These are phyloP conservation scores for Aspergillus tamarii DNA, from an alignment of 2,329 filamentous ascomycete genomes.

Conservation along the genomic window DNA sequence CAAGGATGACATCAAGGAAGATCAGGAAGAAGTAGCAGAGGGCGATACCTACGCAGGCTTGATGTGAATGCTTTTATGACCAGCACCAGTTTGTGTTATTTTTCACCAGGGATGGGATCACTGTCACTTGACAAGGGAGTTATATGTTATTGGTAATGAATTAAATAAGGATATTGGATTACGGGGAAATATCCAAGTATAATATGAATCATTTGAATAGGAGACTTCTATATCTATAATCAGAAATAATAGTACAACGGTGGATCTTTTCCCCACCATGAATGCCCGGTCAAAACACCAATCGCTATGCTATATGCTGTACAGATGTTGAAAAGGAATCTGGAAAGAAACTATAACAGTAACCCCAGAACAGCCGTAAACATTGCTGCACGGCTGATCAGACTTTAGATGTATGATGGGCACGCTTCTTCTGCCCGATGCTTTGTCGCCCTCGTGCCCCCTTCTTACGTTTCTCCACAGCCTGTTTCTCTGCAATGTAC, in stretches of 20 bases:
- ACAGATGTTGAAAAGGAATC: conserved; percentile 1
- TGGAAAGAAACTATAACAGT: neutral
- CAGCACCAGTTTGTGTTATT: neutral
- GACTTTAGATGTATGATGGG: conserved; percentile 5
- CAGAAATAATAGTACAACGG: neutral
- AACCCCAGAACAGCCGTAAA: neutral
- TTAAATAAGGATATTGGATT: neutral
- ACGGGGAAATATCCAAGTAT: neutral
- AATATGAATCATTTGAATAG: neutral
- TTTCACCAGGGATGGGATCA: neutral
- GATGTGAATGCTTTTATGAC: neutral
- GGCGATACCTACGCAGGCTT: neutral
- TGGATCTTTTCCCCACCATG: neutral
- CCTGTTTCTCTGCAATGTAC: conserved; percentile 35
- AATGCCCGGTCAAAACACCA: conserved; percentile 17
- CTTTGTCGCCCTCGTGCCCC: conserved; percentile 27
- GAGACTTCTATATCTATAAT: neutral
- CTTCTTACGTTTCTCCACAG: conserved; percentile 34
- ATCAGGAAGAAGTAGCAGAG: neutral
- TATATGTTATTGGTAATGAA: neutral
- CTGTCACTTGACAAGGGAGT: neutral
- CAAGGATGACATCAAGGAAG: neutral
- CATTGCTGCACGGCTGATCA: neutral
- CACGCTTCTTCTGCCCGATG: conserved; percentile 29
- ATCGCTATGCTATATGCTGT: conserved; percentile 21